Conservation (phyloP, 768 basidiomycete species). For the Lactifluus volemus region DNA sequence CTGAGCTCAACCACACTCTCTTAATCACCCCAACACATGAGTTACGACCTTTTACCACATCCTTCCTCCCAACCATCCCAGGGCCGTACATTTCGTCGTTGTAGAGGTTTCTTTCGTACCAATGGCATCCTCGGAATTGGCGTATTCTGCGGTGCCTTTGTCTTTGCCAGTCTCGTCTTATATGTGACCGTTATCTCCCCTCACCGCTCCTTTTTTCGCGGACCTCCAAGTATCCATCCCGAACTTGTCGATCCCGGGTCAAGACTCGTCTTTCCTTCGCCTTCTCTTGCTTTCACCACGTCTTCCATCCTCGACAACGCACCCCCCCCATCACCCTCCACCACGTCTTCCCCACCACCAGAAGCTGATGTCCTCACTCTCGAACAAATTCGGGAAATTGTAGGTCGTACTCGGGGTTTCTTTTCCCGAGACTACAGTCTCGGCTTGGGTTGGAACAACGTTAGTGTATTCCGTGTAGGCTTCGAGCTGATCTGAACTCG, state of each 20-base stretch:
- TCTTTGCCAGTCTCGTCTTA: not conserved
- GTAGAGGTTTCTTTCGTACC: not conserved
- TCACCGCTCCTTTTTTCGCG: not conserved
- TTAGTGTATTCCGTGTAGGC: slow-evolving; percentile 20
- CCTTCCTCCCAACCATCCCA: not conserved
- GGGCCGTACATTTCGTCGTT: not conserved
- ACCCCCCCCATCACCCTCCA: not conserved
- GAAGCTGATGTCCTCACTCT: slow-evolving; percentile 23
- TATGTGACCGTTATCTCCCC: slow-evolving; percentile 1
- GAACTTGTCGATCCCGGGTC: not conserved
- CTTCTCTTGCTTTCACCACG: not conserved
- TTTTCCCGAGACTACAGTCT: slow-evolving; percentile 38
- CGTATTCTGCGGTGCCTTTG: slow-evolving; percentile 1
- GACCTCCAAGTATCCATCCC: not conserved
- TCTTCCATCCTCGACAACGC: not conserved
- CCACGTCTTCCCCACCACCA: not conserved
- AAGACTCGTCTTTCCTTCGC: not conserved
- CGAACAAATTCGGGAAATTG: slow-evolving; percentile 28
- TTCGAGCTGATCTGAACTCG: not conserved
- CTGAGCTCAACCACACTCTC: not conserved
- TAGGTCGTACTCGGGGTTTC: slow-evolving; percentile 33
- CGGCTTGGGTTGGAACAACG: slow-evolving; percentile 42
- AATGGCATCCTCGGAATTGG: not conserved
- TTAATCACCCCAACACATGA: not conserved
- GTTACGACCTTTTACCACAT: not conserved